Base-by-base conservation (phyloP, 495 filamentous ascomycete genomes). In the Alectoria sarmentosa region DNA sequence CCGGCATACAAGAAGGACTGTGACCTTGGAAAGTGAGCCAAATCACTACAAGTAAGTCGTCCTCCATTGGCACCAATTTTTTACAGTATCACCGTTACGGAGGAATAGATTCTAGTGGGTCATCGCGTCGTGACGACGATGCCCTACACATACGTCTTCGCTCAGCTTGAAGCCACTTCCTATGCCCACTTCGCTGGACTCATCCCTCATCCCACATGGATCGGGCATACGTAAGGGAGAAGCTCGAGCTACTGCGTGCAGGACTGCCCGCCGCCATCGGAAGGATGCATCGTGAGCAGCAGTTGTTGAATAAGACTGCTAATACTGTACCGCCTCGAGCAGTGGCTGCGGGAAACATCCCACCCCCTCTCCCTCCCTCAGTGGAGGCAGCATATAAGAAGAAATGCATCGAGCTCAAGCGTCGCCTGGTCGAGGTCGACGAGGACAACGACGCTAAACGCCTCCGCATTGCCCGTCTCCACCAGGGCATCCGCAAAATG, bases 371-470 rank as follows among this genome's bases (percentile, higher is more conserved):
- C n/a, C 91, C 94, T 19, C 92, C 94, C 26, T 96, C 92, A 37
- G 91, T 98, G 54, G 95, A 99, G 76, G 86, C 90, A 71, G 92
- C 93, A 62, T 99, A 99, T 77, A 91, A 93, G 69, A 85, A 88
- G 70, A 99, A 99, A 84, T 98, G 95, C 75, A 92, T 96, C 77
- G 88, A 94, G 67, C 85, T 99, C 26, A 95, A 94, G 76, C 87
- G 88, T 68, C 90, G 95, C 48, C 88, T 96, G 61, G 86, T 82
- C 65, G 93, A 98, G 72, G 88, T 98, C 70, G 91, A 98, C 70
- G 87, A 88, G 38, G 86, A 88, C 68, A 96, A 96, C 71, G 91
- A 96, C 62, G 79, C 88, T 26, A 84, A 88, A 54, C 84, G 90
- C 44, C 75, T 89, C 36, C 90, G 91, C 56, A 87, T 93, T 52